phyloP scores from a whole-genome alignment of 202 grass and related monocot genomes.

The Panicum hallii region DNA sequence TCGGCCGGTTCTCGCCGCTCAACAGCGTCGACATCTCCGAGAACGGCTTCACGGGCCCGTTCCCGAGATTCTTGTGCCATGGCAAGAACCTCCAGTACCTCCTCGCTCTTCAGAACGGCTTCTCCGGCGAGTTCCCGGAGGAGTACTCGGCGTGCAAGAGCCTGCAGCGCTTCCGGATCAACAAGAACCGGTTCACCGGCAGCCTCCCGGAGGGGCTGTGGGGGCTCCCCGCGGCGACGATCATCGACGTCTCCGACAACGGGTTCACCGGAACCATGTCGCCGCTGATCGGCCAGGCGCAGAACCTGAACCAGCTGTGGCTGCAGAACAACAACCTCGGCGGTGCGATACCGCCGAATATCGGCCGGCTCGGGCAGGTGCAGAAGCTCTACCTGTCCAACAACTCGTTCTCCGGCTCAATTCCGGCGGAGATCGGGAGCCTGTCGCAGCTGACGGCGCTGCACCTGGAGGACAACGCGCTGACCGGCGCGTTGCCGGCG shows the following conservation, averaged over 20 bases:
- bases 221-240: slow-evolving; percentile 60
- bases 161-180: slow-evolving; percentile 73
- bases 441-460: slow-evolving; percentile 70
- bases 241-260: slow-evolving; percentile 89
- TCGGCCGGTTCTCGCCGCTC: slow-evolving; percentile 72
- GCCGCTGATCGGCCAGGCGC: slow-evolving; percentile 53
- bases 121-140: slow-evolving; percentile 67
- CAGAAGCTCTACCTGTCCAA: slow-evolving; percentile 80
- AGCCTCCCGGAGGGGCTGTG: slow-evolving; percentile 54
- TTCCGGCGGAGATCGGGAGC: slow-evolving; percentile 64
- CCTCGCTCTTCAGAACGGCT: slow-evolving; percentile 79
- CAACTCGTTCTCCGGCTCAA: slow-evolving; percentile 66
- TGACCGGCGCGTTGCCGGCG: slow-evolving; percentile 58
- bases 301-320: slow-evolving; percentile 77
- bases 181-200: slow-evolving; percentile 69
- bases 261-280: slow-evolving; percentile 68
- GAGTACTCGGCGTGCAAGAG: slow-evolving; percentile 65
- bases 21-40: slow-evolving; percentile 79
- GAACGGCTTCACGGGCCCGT: slow-evolving; percentile 73
- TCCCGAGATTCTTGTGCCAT: slow-evolving; percentile 70
- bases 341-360: slow-evolving; percentile 59
- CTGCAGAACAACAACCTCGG: slow-evolving; percentile 70
- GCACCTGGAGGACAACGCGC: slow-evolving; percentile 68
- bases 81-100: slow-evolving; percentile 61
- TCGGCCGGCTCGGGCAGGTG: slow-evolving; percentile 62